phyloP scores from a whole-genome alignment of 441 rosid genomes.

The Eutrema salsugineum region DNA sequence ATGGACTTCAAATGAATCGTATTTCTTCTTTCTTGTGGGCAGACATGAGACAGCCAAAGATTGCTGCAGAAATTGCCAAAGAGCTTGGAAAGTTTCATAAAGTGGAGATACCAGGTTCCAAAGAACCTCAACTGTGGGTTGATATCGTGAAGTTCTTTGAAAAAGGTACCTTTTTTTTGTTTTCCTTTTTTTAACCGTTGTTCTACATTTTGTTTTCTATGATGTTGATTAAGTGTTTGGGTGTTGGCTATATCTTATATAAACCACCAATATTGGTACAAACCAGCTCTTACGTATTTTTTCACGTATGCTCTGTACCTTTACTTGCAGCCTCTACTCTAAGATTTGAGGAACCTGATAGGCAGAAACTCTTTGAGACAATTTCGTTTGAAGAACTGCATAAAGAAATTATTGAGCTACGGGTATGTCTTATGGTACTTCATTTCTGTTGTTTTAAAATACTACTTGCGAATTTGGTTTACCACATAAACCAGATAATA shows the following conservation, averaged over 20 bases:
- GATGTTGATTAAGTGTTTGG: neutral
- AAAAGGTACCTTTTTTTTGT: slow-evolving; percentile 43
- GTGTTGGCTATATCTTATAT: neutral
- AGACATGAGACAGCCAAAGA: slow-evolving; percentile 83
- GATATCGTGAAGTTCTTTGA: slow-evolving; percentile 84
- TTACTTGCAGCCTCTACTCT: slow-evolving; percentile 68
- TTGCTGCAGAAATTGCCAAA: slow-evolving; percentile 84
- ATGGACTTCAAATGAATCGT: neutral
- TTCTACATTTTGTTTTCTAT: neutral
- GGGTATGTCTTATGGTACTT: slow-evolving; percentile 41
- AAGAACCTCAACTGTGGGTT: slow-evolving; percentile 92
- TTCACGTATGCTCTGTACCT: slow-evolving; percentile 13
- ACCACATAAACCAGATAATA: neutral
- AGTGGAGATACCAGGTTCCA: slow-evolving; percentile 85
- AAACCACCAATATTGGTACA: neutral
- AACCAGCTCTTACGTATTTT: neutral
- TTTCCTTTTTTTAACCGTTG: neutral
- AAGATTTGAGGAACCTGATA: slow-evolving; percentile 67
- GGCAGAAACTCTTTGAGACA: slow-evolving; percentile 57
- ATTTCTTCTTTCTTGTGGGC: slow-evolving; percentile 17
- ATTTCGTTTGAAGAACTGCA: slow-evolving; percentile 72
- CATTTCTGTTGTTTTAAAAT: neutral
- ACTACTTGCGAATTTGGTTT: neutral
- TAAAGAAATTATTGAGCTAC: slow-evolving; percentile 67
- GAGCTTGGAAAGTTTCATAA: slow-evolving; percentile 76